phyloP scores from a whole-genome alignment of 768 basidiomycete species.

The Trametes punicea region DNA sequence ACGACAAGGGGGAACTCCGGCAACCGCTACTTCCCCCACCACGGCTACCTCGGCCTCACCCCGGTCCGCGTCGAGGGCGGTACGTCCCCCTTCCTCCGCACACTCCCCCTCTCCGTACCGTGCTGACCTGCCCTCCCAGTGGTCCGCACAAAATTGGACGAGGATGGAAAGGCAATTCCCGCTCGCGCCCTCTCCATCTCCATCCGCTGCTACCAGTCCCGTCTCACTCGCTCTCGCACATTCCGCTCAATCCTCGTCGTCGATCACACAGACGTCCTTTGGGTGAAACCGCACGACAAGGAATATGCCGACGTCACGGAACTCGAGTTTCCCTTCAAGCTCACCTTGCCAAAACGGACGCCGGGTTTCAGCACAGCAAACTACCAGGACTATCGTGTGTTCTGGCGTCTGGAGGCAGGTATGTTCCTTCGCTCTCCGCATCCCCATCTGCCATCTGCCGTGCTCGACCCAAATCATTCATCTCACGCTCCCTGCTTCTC shows the following conservation, averaged over 20 bases:
- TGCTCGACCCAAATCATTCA: slow-evolving; percentile 1
- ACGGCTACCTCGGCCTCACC: slow-evolving; percentile 79
- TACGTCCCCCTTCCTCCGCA: slow-evolving; percentile 32
- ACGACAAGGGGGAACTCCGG: slow-evolving; percentile 63
- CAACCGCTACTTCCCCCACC: slow-evolving; percentile 68
- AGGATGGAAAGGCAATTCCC: slow-evolving; percentile 63
- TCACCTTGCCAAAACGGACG: slow-evolving; percentile 60
- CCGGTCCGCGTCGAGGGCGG: slow-evolving; percentile 76
- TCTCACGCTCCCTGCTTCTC: slow-evolving; percentile 5
- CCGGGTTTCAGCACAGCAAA: slow-evolving; percentile 66
- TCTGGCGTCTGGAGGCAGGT: slow-evolving; percentile 85
- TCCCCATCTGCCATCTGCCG: slow-evolving; percentile 22
- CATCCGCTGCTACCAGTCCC: slow-evolving; percentile 83
- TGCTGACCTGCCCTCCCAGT: slow-evolving; percentile 36
- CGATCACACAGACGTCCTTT: slow-evolving; percentile 63
- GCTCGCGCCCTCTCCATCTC: slow-evolving; percentile 67
- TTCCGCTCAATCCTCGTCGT: slow-evolving; percentile 63
- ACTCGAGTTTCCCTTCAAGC: slow-evolving; percentile 66
- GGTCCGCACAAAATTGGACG: slow-evolving; percentile 68
- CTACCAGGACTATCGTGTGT: slow-evolving; percentile 75
- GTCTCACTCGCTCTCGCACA: slow-evolving; percentile 52
- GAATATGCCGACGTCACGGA: slow-evolving; percentile 62
- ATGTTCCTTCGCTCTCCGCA: slow-evolving; percentile 30
- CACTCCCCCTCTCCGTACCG: neutral
- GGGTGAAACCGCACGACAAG: slow-evolving; percentile 58